These are phyloP conservation scores for Hygrophoropsis aurantiaca DNA, from an alignment of 768 basidiomycete species.

Conservation along the genomic window DNA sequence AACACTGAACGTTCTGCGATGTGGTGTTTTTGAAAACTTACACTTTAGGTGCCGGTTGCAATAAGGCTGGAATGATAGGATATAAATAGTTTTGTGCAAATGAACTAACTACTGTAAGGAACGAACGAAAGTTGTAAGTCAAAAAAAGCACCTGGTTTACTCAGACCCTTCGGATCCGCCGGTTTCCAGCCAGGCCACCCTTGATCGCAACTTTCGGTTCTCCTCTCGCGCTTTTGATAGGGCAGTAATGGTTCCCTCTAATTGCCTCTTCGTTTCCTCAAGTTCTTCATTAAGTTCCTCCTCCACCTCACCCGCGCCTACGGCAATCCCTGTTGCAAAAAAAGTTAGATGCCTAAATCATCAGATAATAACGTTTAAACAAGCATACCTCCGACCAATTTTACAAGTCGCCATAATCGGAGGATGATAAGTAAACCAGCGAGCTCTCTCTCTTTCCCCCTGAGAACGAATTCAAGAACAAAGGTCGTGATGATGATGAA, in stretches of 20 bases:
- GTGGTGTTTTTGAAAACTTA: too few species aligned
- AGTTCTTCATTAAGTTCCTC: conserved; percentile 55
- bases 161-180: conserved; percentile 34
- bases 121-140: neutral
- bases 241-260: conserved; percentile 44
- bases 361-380: neutral
- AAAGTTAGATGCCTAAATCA: conserved; percentile 2
- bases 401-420: conserved; percentile 80
- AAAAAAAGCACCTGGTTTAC: conserved; percentile 17
- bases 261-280: conserved; percentile 45
- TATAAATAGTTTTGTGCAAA: too few species aligned
- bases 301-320: conserved; percentile 70
- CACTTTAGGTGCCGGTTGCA: too few species aligned
- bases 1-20: too few species aligned
- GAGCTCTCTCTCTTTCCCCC: conserved; percentile 69
- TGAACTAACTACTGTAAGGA: too few species aligned
- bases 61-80: too few species aligned
- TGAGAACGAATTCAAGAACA: conserved; percentile 65
- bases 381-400: conserved; percentile 59
- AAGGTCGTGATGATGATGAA: conserved; percentile 72
- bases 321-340: conserved; percentile 57
- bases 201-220: conserved; percentile 50
- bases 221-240: conserved; percentile 50
- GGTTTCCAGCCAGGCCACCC: conserved; percentile 34
- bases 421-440: conserved; percentile 69